Evolutionary conservation across 805 yeast species (phyloP).

Genomic region (Monosporozyma siamensis): DNA sequence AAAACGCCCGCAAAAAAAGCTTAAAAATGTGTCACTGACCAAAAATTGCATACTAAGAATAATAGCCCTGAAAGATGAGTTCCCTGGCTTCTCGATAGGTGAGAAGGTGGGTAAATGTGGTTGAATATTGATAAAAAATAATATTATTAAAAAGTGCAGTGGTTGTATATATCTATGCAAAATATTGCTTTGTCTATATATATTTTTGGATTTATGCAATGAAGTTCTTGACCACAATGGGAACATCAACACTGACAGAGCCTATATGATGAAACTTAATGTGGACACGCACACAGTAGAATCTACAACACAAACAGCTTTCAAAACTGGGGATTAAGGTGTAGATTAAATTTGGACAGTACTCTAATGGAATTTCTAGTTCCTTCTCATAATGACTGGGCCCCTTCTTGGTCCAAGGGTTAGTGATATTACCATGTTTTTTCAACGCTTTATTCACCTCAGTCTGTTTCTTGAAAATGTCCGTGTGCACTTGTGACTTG

Average conservation of each 20-base stretch:
- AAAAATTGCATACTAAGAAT: too few relatives aligned
- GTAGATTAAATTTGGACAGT: slow-evolving; percentile 27
- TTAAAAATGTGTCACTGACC: too few relatives aligned
- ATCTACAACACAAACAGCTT: slow-evolving; percentile 38
- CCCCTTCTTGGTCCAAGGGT: slow-evolving; percentile 22
- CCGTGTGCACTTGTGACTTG: slow-evolving; percentile 10
- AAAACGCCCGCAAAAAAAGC: too few relatives aligned
- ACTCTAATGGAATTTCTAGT: slow-evolving; percentile 18
- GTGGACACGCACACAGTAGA: slow-evolving; percentile 36
- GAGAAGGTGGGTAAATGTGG: too few relatives aligned
- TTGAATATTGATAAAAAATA: too few relatives aligned
- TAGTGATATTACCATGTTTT: neutral
- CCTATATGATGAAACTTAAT: slow-evolving; percentile 26
- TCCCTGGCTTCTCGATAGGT: too few relatives aligned
- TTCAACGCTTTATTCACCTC: neutral
- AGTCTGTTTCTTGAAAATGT: slow-evolving; percentile 24
- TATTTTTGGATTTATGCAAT: neutral
- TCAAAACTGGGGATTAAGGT: slow-evolving; percentile 40
- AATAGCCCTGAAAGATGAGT: too few relatives aligned
- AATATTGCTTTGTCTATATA: too few relatives aligned
- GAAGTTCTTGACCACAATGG: slow-evolving; percentile 11
- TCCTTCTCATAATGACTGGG: slow-evolving; percentile 28
- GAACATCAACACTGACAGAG: slow-evolving; percentile 9
- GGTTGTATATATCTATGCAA: neutral
- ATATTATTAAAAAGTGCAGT: too few relatives aligned